Base-by-base conservation (phyloP, 78 protist genomes). In the Guillardia theta region DNA sequence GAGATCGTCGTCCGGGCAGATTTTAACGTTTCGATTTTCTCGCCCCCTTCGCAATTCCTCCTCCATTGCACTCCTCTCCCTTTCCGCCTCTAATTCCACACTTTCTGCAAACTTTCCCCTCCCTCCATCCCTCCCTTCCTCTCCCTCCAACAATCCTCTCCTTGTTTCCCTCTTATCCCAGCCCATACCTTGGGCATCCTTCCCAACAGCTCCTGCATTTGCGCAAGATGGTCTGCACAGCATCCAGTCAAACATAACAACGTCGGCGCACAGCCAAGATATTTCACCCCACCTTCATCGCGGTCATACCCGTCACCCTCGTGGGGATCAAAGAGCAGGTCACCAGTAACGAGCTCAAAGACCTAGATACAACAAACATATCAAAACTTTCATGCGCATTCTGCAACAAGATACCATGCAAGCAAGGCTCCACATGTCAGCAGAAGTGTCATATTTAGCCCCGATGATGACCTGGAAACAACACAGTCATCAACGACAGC, bases 151-250 rank as follows among this genome's bases (percentile, higher is more conserved):
- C n/a, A n/a, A n/a, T n/a, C n/a, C n/a, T n/a, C n/a, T n/a, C n/a
- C n/a, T n/a, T n/a, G n/a, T n/a, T n/a, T n/a, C n/a, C n/a, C n/a
- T n/a, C n/a, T n/a, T n/a, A n/a, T n/a, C n/a, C n/a, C n/a, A n/a
- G n/a, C n/a, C n/a, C n/a, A n/a, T n/a, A n/a, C n/a, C 24, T 30
- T 0, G 44, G 99, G 98, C 45, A 96, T 92, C 6, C 37, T 50
- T 19, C 99, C 99, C 10, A 98, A 96, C 0, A 98, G 96, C 95
- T 97, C 98, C 15, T 76, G 78, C 22, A 96, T 93, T 70, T 95
- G 93, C 8, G 99, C 98, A 1, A 98, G 46, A 78, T 97, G 98
- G 41, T n/a, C 30, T 33, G 21, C 44, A 18, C 15, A 15, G 30
- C 78, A 64, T n/a, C n/a, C n/a, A n/a, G n/a, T n/a, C 64, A 53